Evolutionary conservation across 75 land plant species (phyloP).

Genomic region (Pinus taeda): DNA sequence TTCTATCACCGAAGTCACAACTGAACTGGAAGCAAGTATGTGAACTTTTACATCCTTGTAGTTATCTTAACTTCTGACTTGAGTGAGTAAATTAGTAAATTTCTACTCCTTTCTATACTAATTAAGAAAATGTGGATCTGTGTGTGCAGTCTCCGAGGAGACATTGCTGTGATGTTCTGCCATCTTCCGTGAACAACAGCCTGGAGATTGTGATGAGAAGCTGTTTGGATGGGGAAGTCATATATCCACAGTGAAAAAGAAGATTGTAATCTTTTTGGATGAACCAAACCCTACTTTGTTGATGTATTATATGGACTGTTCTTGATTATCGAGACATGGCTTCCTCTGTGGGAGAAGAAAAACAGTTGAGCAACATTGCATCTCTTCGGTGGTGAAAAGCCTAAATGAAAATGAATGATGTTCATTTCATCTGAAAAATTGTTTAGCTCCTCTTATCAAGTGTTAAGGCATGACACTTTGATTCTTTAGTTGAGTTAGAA

Average conservation of each 20-base stretch:
- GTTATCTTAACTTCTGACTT: background rate
- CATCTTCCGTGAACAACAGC: background rate
- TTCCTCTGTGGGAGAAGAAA: too few relatives aligned
- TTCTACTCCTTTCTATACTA: background rate
- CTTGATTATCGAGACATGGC: too few relatives aligned
- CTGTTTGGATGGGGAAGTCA: slow-evolving; percentile 12
- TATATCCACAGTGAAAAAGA: background rate
- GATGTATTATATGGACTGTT: too few relatives aligned
- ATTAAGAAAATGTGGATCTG: background rate
- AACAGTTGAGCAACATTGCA: too few relatives aligned
- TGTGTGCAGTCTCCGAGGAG: slow-evolving; percentile 8
- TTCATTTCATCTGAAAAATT: too few relatives aligned
- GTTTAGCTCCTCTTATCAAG: too few relatives aligned
- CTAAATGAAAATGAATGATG: too few relatives aligned
- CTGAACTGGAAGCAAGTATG: slow-evolving; percentile 10
- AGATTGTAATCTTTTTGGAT: too few relatives aligned
- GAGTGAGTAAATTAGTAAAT: background rate
- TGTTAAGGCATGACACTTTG: too few relatives aligned
- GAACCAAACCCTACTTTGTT: too few relatives aligned
- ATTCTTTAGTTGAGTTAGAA: too few relatives aligned
- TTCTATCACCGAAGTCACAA: slow-evolving; percentile 2
- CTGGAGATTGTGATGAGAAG: slow-evolving; percentile 9
- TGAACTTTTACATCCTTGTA: background rate
- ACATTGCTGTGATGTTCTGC: slow-evolving; percentile 10
- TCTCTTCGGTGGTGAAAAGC: too few relatives aligned